Conservation (phyloP, 768 basidiomycete genomes). For the Hygrocybe punicea region DNA sequence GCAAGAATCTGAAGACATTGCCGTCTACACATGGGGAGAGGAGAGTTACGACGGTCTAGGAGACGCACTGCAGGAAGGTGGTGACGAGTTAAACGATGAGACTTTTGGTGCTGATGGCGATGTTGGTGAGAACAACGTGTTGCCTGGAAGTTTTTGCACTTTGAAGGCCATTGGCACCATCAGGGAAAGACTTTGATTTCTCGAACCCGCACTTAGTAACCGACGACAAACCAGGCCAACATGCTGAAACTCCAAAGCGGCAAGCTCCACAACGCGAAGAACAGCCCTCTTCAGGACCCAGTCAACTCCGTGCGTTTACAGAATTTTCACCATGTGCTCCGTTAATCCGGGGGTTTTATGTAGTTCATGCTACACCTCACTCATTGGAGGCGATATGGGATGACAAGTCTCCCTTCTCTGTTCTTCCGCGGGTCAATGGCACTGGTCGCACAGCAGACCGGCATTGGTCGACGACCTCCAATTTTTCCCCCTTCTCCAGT, state of each 20-base stretch:
- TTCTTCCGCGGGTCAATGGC: conserved; percentile 57
- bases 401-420: conserved; percentile 72
- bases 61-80: conserved; percentile 81
- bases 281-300: conserved; percentile 15
- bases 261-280: conserved; percentile 15
- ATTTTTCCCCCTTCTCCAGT: conserved; percentile 39
- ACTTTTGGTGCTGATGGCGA: conserved; percentile 77
- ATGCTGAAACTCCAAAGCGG: conserved; percentile 14
- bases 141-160: conserved; percentile 5
- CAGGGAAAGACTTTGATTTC: conserved; percentile 94
- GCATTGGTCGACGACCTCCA: conserved; percentile 31
- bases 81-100: conserved; percentile 94
- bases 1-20: conserved; percentile 73
- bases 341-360: conserved; percentile 11
- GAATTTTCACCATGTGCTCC: not conserved
- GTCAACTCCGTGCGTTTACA: conserved; percentile 25
- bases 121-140: conserved; percentile 59
- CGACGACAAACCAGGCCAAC: conserved; percentile 21
- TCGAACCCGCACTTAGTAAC: conserved; percentile 42
- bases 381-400: conserved; percentile 79
- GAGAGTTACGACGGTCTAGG: conserved; percentile 88
- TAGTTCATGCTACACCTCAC: conserved; percentile 41
- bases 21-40: conserved; percentile 91
- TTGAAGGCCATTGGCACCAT: conserved; percentile 8
- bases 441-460: conserved; percentile 41